Conservation (phyloP, 2,329 filamentous ascomycete genomes). For the Neoscytalidium dimidiatum region DNA sequence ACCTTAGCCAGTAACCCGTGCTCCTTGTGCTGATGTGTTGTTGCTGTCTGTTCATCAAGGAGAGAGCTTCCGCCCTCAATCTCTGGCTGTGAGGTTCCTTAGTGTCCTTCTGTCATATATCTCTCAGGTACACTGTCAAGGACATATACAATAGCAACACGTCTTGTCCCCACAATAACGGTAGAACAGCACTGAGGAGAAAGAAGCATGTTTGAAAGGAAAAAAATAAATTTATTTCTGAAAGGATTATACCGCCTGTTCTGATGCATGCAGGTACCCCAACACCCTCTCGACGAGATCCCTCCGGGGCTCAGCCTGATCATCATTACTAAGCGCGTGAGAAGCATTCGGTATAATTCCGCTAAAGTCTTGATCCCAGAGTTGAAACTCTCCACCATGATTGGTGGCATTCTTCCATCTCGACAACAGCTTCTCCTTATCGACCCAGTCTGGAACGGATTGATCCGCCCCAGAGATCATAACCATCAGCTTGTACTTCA, state of each 20-base stretch:
- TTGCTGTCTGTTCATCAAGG: no score
- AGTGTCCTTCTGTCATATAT: no score
- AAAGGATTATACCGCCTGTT: background rate
- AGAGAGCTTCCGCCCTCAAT: no score
- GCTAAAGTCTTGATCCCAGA: slow-evolving; percentile 53
- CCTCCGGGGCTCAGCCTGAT: slow-evolving; percentile 44
- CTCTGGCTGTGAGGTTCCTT: no score
- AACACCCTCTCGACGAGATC: slow-evolving; percentile 25
- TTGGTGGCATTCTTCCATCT: slow-evolving; percentile 47
- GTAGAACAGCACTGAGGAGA: no score
- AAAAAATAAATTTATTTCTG: background rate
- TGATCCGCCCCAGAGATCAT: slow-evolving; percentile 49
- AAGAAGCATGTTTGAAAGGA: no score
- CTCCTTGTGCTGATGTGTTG: no score
- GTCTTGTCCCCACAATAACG: no score
- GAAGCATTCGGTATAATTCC: slow-evolving; percentile 51
- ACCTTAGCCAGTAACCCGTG: no score
- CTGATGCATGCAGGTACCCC: slow-evolving; percentile 10
- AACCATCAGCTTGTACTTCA: slow-evolving; percentile 40
- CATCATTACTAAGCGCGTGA: slow-evolving; percentile 52
- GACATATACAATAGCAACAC: no score
- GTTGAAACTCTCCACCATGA: slow-evolving; percentile 26
- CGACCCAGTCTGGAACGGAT: slow-evolving; percentile 44
- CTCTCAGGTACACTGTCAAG: no score
- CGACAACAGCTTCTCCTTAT: slow-evolving; percentile 46